These are phyloP conservation scores for Vigna trinervia DNA, from an alignment of 306 rosid species.

Conservation along the genomic window DNA sequence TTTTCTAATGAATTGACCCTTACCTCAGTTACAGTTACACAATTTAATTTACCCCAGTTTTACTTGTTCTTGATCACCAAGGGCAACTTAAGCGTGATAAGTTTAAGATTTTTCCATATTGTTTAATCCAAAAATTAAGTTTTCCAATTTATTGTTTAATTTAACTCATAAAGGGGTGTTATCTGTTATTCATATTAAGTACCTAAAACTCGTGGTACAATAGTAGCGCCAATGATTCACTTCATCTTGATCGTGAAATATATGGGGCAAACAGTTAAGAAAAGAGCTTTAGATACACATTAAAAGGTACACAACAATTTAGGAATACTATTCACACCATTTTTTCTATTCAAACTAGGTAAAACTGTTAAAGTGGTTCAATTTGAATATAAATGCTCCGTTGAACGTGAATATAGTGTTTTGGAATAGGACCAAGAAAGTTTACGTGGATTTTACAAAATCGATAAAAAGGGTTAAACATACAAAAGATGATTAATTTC, in stretches of 20 bases:
- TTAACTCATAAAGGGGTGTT: neutral
- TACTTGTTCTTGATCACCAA: neutral
- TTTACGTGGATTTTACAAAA: too few species aligned
- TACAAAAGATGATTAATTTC: too few species aligned
- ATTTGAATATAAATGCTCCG: neutral
- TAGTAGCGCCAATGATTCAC: neutral
- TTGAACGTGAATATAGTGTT: neutral
- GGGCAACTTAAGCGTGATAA: too few species aligned
- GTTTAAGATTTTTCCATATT: neutral
- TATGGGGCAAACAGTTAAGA: neutral
- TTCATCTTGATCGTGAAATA: constrained; percentile 2
- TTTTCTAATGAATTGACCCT: constrained; percentile 36
- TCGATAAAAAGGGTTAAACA: too few species aligned
- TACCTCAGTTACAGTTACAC: constrained; percentile 4
- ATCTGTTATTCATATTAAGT: neutral
- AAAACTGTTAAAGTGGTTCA: neutral
- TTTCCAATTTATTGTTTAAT: neutral
- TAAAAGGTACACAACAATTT: neutral
- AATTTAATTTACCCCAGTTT: constrained; percentile 22
- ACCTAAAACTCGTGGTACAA: constrained; percentile 1
- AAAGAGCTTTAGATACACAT: neutral
- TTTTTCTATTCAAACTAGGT: neutral
- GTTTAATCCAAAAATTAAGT: too few species aligned
- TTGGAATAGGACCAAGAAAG: too few species aligned
- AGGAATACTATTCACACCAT: constrained; percentile 5